Conservation (phyloP, 495 filamentous ascomycete genomes). For the Aspergillus ellipticus region DNA sequence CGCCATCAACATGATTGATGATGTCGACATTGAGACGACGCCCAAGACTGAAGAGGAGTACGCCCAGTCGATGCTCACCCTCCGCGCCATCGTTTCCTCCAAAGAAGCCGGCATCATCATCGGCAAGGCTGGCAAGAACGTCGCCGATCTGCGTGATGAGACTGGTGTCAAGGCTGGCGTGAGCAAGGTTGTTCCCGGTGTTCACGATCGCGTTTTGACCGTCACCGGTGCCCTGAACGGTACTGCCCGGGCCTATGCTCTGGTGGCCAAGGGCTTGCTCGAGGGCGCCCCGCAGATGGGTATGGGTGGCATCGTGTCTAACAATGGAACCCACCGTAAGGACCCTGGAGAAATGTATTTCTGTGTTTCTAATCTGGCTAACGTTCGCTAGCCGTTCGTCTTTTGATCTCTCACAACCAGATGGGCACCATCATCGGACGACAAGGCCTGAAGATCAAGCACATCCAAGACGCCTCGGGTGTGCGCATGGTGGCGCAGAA, state of each 20-base stretch:
- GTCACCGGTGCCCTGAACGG: constrained; percentile 84
- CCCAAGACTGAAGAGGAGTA: constrained; percentile 96
- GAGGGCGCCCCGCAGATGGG: constrained; percentile 93
- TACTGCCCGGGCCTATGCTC: constrained; percentile 85
- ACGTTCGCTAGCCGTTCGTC: constrained; percentile 73
- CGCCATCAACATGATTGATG: constrained; percentile 47
- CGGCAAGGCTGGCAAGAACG: constrained; percentile 97
- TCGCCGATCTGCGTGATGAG: constrained; percentile 93
- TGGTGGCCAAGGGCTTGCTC: constrained; percentile 84
- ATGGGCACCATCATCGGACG: constrained; percentile 99
- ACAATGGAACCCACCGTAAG: constrained; percentile 92
- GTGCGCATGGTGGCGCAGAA: constrained; percentile 99
- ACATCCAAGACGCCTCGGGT: constrained; percentile 95
- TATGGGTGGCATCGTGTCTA: constrained; percentile 83
- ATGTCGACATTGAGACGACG: constrained; percentile 63
- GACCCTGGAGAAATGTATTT: constrained; percentile 11
- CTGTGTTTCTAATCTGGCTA: constrained; percentile 18
- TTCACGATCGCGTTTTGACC: constrained; percentile 94
- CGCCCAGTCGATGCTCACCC: constrained; percentile 80
- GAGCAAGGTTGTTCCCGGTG: constrained; percentile 95
- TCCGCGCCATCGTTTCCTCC: constrained; percentile 95
- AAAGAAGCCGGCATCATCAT: constrained; percentile 99
- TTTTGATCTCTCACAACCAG: constrained; percentile 98
- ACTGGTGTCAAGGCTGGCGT: constrained; percentile 97
- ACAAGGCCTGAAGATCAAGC: constrained; percentile 96